These are phyloP conservation scores for Neoascochyta sp. DNA, from an alignment of 2,329 filamentous ascomycete species.

Conservation along the genomic window DNA sequence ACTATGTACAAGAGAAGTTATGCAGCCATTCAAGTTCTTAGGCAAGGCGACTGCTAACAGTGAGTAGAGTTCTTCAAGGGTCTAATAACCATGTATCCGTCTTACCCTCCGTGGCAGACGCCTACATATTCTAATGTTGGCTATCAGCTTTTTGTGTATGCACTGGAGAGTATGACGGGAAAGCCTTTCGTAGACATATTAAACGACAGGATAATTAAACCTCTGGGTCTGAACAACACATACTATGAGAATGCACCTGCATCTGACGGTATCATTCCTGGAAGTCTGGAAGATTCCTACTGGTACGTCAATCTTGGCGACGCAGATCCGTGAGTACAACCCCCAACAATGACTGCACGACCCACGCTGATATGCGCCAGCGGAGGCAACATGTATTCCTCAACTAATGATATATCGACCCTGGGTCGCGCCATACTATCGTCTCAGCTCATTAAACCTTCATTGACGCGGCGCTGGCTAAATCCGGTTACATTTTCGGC, in stretches of 20 bases:
- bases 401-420: conserved; percentile 35
- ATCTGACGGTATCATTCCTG: conserved; percentile 37
- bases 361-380: conserved; percentile 6
- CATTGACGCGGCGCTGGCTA: conserved; percentile 42
- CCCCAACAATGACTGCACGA: no score
- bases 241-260: conserved; percentile 28
- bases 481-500: conserved; percentile 41
- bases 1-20: conserved; percentile 17
- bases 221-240: conserved; percentile 41
- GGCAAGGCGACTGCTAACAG: not conserved
- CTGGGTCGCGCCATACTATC: conserved; percentile 41
- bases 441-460: conserved; percentile 33
- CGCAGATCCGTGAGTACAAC: conserved; percentile 15
- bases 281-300: conserved; percentile 16
- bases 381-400: conserved; percentile 34
- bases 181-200: conserved; percentile 37
- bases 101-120: conserved; percentile 30
- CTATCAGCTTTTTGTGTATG: conserved; percentile 39
- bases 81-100: conserved; percentile 30
- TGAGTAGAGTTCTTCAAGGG: conserved; percentile 36
- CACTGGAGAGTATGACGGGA: conserved; percentile 40
- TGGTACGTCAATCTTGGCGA: conserved; percentile 20
- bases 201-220: conserved; percentile 36
- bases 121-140: conserved; percentile 38
- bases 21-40: not conserved